Evolutionary conservation across 805 yeast genomes (phyloP).

Genomic region (Saccharomycopsis selenospora): DNA sequence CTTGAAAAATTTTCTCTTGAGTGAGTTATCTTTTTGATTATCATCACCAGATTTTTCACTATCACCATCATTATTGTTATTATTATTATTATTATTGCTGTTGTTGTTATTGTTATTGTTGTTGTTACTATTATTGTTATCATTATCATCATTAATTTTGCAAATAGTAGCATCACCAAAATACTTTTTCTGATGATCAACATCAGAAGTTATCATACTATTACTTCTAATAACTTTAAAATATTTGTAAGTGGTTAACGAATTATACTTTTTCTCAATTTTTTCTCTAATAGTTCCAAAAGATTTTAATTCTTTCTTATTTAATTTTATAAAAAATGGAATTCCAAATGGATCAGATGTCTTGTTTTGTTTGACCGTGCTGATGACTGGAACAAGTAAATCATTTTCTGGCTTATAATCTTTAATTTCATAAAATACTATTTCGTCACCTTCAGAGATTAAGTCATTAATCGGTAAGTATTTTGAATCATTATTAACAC

Average conservation of each 20-base stretch:
- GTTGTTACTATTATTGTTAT: too few species aligned
- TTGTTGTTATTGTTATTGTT: too few species aligned
- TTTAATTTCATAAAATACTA: slow-evolving; percentile 54
- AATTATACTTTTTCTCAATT: slow-evolving; percentile 42
- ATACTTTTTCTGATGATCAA: too few species aligned
- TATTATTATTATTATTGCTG: too few species aligned
- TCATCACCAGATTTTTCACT: background rate
- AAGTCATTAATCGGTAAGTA: slow-evolving; percentile 63
- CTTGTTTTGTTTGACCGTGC: slow-evolving; percentile 32
- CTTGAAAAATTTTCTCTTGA: slow-evolving; percentile 21
- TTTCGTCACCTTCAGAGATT: slow-evolving; percentile 53
- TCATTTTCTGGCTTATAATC: slow-evolving; percentile 36
- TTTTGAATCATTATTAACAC: slow-evolving; percentile 40
- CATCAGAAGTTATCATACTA: background rate
- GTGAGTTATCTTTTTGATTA: background rate
- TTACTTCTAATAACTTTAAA: slow-evolving; percentile 26
- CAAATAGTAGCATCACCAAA: too few species aligned
- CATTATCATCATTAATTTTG: too few species aligned
- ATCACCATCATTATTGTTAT: background rate
- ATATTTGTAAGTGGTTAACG: slow-evolving; percentile 39
- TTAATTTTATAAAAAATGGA: slow-evolving; percentile 65
- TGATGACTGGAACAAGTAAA: slow-evolving; percentile 55
- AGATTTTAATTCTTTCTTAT: slow-evolving; percentile 45
- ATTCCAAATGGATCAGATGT: slow-evolving; percentile 52
- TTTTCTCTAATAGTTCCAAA: slow-evolving; percentile 53